A percentile compares a stretch with the other conserved stretches of the same genome.
phyloP scores from a whole-genome alignment of 129 eudicot genomes.

The Glebionis coronaria region DNA sequence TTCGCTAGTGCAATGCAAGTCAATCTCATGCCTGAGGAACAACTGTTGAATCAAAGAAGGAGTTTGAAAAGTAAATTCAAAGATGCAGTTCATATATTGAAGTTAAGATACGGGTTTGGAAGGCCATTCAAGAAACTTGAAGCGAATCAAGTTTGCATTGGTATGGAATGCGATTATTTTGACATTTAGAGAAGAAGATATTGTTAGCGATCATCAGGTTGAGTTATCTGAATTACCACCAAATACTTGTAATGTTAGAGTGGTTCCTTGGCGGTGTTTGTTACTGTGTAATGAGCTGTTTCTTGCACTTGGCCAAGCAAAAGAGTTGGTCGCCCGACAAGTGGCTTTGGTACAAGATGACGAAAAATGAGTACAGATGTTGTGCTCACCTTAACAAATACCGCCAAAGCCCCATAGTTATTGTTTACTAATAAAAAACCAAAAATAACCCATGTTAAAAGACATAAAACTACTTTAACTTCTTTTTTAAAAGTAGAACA shows the following conservation, averaged over 20 bases:
- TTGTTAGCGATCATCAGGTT: conserved; percentile 71
- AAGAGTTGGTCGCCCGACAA: conserved; percentile 81
- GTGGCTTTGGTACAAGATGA: conserved; percentile 84
- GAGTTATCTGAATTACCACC: conserved; percentile 84
- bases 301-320: conserved; percentile 87
- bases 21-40: conserved; percentile 90
- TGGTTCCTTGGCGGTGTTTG: conserved; percentile 89
- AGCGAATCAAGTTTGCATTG: conserved; percentile 71
- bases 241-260: conserved; percentile 78
- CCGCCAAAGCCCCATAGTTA: too few relatives aligned
- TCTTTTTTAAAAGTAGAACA: too few relatives aligned
- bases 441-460: too few relatives aligned
- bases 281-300: conserved; percentile 82
- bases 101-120: too few relatives aligned
- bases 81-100: too few relatives aligned
- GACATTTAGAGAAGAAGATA: conserved; percentile 88
- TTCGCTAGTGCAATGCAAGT: conserved; percentile 90
- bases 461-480: too few relatives aligned
- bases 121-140: conserved; percentile 84
- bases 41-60: conserved; percentile 56
- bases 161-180: conserved; percentile 84
- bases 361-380: conserved; percentile 71
- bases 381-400: too few relatives aligned
- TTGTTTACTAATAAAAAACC: too few relatives aligned
- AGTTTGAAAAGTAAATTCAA: conserved; percentile 52